Conservation (phyloP, 1,284 basidiomycete genomes). For the Fistulinella staudtii region DNA sequence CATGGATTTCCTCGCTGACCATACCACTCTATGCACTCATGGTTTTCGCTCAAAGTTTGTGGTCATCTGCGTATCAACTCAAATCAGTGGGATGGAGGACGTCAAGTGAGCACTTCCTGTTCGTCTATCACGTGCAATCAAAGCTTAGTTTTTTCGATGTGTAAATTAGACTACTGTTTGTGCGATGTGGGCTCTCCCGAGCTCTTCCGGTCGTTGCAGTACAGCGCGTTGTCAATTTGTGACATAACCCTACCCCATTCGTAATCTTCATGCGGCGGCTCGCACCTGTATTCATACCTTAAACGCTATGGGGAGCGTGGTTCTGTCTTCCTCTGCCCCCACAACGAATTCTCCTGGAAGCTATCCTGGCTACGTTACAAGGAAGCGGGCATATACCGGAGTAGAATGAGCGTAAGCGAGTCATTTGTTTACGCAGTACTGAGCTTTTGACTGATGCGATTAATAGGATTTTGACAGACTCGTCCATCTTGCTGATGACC, state of each 20-base stretch:
- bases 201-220: background rate
- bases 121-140: background rate
- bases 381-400: background rate
- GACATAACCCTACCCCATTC: slow-evolving; percentile 12
- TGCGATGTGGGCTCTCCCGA: background rate
- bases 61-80: too few species aligned
- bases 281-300: slow-evolving; percentile 14
- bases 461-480: slow-evolving; percentile 24
- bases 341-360: background rate
- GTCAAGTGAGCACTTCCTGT: background rate
- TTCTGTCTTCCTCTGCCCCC: slow-evolving; percentile 1
- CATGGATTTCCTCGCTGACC: too few species aligned
- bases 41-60: too few species aligned
- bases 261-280: slow-evolving; percentile 9
- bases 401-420: slow-evolving; percentile 20
- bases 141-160: too few species aligned
- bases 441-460: background rate
- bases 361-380: background rate
- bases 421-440: background rate
- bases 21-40: too few species aligned
- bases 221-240: slow-evolving; percentile 10
- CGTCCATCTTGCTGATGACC: slow-evolving; percentile 25
- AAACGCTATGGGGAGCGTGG: slow-evolving; percentile 1
- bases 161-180: background rate
- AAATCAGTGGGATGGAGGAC: background rate